Evolutionary conservation across 495 filamentous ascomycete species (phyloP), one percentile per base, ranked within the genome.

Genomic region (Pyrenula aspistea): DNA sequence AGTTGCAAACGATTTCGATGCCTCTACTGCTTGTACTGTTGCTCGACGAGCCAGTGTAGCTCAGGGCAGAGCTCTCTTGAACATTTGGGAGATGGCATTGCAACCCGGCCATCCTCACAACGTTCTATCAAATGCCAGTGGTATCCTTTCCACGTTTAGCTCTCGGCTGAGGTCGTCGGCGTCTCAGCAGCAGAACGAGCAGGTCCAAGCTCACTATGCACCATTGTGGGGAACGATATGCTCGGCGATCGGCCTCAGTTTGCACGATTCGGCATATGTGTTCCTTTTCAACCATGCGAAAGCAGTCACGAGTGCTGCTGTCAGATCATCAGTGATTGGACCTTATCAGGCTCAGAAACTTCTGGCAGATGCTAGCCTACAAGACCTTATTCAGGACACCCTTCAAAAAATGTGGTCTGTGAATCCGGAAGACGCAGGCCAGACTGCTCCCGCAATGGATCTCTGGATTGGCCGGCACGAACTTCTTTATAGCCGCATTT

Each of bases 381-480:
- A 84, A 67, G 71, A 66, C 48, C 68, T 80, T 59, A 82, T 96
- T 31, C 67, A 73, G 60, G 71, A 68, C n/a, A 75, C 79, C 50
- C 73, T 95, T 53, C 72, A 77, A 56, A 65, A 77, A 56, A 84
- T 88, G 55, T 79, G 75, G 76, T 55, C 75, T 21, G 75, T 69
- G 1, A 56, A 65, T n/a, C 76, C 88, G 2, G 87, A 91, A 59
- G 77, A 88, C 64, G 92, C 91, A 1, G 92, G 86, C n/a, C 91
- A 96, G 74, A 79, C 76, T 23, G 86, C 92, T 47, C 90, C 91
- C 8, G 82, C 85, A 19, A 79, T 96, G 75, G 93, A 98, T 78
- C 65, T 98, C 50, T 98, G 92, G 89, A 76, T 94, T 57, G 93
- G 94, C 11, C 81, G 93, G 67, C 93, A 98, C 72, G 93, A 98